Evolutionary conservation across 2,329 filamentous ascomycete genomes (phyloP), one percentile per base, ranked within the genome.

Genomic region (Tolypocladium ophioglossoides): DNA sequence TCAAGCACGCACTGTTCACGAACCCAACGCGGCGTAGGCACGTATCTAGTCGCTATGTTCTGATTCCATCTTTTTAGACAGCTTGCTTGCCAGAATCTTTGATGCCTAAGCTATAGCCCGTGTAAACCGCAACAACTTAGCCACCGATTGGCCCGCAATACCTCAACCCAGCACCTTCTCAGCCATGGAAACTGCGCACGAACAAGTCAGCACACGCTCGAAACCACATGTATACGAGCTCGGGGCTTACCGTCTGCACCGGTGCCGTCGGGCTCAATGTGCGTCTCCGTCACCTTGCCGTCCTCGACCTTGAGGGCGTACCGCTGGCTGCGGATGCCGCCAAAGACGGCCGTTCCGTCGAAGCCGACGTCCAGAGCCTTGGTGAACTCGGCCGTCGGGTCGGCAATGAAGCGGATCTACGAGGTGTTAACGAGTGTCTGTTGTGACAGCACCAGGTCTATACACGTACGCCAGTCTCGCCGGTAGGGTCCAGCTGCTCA

Each of bases 371-470:
- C 90, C 38, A 96, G 78, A 4, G 87, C 85, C 68, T 89, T 85
- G 60, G 89, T 94, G 73, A 96, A 95, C 56, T 82, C 77, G 55
- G 83, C 86, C 9, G 82, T 78, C 9, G 90, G 87, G 70, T 96
- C 91, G 51, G 86, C 90, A 44, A 96, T 78, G 78, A 95, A 96
- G 59, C 91, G 90, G 64, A 96, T 85, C 88, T 94, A 58, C n/a
- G 24, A 35, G 14, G 35, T 27, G 35, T 52, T 14, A 49, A 22
- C 38, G 20, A 51, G 56, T 16, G 16, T 16, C 22, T 30, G 12
- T n/a, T n/a, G 9, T 14, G 3, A 47, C n/a, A 16, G 27, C 9
- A 22, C 50, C 50, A 50, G 37, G 18, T 4, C 16, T 47, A 37
- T n/a, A 8, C 37, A 78, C 86, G 71, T 80, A 95, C 90, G 51